phyloP scores from a whole-genome alignment of 148 eudicot species.

The Rhododendron ovatum region DNA sequence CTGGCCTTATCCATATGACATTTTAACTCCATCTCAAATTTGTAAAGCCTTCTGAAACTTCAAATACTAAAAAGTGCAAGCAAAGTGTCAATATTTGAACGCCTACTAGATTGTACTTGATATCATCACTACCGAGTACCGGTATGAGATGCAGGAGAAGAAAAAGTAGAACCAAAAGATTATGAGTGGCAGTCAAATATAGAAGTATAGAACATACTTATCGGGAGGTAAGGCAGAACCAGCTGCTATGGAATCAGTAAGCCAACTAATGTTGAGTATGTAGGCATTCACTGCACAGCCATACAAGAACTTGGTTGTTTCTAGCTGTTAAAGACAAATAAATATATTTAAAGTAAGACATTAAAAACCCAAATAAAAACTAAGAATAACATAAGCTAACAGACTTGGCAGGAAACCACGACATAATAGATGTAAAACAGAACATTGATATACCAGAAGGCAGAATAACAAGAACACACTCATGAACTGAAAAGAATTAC shows the following conservation, averaged over 20 bases:
- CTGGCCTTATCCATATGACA: background rate
- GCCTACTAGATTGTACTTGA: background rate
- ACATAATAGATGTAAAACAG: background rate
- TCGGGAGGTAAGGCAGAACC: slow-evolving; percentile 63
- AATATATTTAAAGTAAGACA: slow-evolving; percentile 3
- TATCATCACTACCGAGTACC: background rate
- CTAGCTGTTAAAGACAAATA: slow-evolving; percentile 49
- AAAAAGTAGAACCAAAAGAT: background rate
- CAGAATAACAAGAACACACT: background rate
- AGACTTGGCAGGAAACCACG: background rate
- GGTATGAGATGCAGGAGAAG: background rate
- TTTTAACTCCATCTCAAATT: background rate
- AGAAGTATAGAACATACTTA: slow-evolving; percentile 35
- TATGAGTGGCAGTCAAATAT: background rate
- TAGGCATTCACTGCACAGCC: slow-evolving; percentile 81
- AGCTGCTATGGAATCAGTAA: slow-evolving; percentile 58
- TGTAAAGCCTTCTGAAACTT: background rate
- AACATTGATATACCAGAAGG: background rate
- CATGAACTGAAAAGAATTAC: background rate
- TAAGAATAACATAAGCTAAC: slow-evolving; percentile 5
- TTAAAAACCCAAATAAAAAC: background rate
- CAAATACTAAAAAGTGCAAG: background rate
- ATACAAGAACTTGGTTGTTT: slow-evolving; percentile 76
- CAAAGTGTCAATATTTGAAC: background rate
- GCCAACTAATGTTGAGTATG: slow-evolving; percentile 71